Conservation (phyloP, 345 rosid species). For the Brassica nigra region DNA sequence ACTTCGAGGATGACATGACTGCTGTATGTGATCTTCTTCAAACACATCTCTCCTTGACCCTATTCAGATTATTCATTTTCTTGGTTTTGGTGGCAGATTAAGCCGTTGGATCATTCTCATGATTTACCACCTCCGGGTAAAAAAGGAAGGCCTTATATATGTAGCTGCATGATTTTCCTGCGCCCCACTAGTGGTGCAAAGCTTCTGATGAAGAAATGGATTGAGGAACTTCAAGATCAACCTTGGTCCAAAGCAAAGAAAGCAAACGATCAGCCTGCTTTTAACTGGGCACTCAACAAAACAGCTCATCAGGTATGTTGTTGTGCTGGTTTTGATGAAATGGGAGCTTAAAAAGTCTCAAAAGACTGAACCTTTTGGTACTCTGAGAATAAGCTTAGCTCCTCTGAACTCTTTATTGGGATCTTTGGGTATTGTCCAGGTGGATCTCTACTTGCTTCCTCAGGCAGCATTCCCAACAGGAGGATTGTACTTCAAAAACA, state of each 20-base stretch:
- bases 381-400: too few species aligned
- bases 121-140: conserved; percentile 91
- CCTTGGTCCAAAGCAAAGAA: conserved; percentile 88
- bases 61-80: background rate
- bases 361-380: too few species aligned
- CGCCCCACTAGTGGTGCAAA: conserved; percentile 82
- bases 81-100: conserved; percentile 52
- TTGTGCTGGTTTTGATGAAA: too few species aligned
- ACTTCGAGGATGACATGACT: background rate
- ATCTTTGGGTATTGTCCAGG: background rate
- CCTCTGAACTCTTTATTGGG: background rate
- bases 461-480: background rate
- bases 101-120: conserved; percentile 83
- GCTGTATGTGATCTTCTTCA: background rate
- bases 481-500: background rate
- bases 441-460: background rate
- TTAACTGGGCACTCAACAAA: conserved; percentile 89
- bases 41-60: background rate
- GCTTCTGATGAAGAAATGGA: conserved; percentile 93
- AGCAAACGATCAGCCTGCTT: conserved; percentile 95
- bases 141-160: conserved; percentile 85
- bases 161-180: conserved; percentile 94
- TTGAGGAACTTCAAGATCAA: conserved; percentile 74
- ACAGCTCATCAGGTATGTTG: conserved; percentile 69
- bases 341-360: too few species aligned